A percentile compares a stretch with the other conserved stretches of the same genome.
These are phyloP conservation scores for Excoecaria cochinchinensis DNA, from an alignment of 345 rosid genomes.

Conservation along the genomic window DNA sequence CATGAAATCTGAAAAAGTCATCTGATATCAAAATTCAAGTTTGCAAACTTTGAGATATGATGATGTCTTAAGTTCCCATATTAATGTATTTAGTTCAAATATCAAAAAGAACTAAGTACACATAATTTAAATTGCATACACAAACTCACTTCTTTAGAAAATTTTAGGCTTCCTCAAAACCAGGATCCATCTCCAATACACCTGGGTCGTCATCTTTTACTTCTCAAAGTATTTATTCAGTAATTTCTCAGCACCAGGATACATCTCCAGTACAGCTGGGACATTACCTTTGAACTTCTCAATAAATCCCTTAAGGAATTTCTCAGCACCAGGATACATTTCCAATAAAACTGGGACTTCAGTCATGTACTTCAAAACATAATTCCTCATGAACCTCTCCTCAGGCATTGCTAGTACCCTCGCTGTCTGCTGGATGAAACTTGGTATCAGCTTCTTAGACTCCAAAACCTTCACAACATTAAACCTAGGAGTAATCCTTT, in stretches of 20 bases:
- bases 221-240: too few species aligned
- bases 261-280: conserved; percentile 27
- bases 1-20: too few species aligned
- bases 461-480: conserved; percentile 17
- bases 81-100: too few species aligned
- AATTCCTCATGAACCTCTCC: conserved; percentile 22
- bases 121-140: not conserved
- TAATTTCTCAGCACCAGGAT: conserved; percentile 1
- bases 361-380: conserved; percentile 3
- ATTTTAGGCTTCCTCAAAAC: not conserved
- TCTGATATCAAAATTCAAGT: too few species aligned
- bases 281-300: conserved; percentile 4
- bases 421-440: not conserved
- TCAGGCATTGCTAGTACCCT: conserved; percentile 5
- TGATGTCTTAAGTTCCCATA: too few species aligned
- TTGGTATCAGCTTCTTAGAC: conserved; percentile 27
- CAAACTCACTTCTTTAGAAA: too few species aligned
- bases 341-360: conserved; percentile 25
- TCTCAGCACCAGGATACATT: conserved; percentile 13
- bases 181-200: too few species aligned
- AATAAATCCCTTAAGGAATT: too few species aligned
- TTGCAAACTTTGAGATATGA: too few species aligned
- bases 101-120: not conserved
- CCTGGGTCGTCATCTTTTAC: too few species aligned
- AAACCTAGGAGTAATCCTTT: conserved; percentile 27